These are phyloP conservation scores for Akebia trifoliata DNA, from an alignment of 164 flowering plant species.

Conservation along the genomic window DNA sequence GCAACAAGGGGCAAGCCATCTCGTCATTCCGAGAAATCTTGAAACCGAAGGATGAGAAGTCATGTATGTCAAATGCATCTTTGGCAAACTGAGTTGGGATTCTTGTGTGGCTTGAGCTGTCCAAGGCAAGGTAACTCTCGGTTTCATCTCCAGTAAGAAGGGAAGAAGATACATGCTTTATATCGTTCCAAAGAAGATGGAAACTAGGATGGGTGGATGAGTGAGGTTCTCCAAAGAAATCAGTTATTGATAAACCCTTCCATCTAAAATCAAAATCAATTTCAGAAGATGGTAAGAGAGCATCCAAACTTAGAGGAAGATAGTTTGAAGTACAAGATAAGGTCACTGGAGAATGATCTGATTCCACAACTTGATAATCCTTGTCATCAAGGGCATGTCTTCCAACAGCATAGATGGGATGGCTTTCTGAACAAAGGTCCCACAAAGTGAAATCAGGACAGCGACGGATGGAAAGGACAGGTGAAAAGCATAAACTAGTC, in stretches of 20 bases:
- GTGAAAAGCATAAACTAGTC: slow-evolving; percentile 11
- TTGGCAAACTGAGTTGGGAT: background rate
- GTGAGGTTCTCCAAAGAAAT: slow-evolving; percentile 7
- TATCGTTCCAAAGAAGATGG: slow-evolving; percentile 11
- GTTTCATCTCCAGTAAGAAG: slow-evolving; percentile 8
- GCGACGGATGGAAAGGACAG: slow-evolving; percentile 9
- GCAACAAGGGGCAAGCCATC: slow-evolving; percentile 15
- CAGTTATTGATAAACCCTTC: slow-evolving; percentile 7
- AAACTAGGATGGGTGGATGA: slow-evolving; percentile 10
- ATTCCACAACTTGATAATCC: slow-evolving; percentile 7
- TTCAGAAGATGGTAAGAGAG: slow-evolving; percentile 12
- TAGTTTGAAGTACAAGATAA: background rate
- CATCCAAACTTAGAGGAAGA: slow-evolving; percentile 7
- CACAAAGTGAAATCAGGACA: slow-evolving; percentile 5
- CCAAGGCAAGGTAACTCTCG: slow-evolving; percentile 1
- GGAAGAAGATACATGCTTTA: background rate
- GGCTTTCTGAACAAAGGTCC: slow-evolving; percentile 12
- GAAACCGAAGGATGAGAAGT: slow-evolving; percentile 15
- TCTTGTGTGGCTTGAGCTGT: slow-evolving; percentile 1
- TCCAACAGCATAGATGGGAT: slow-evolving; percentile 12
- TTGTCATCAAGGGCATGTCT: slow-evolving; percentile 12
- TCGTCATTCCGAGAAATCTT: slow-evolving; percentile 15
- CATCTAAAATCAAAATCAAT: slow-evolving; percentile 11
- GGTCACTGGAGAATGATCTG: slow-evolving; percentile 15
- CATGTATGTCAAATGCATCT: slow-evolving; percentile 11